Base-by-base conservation (phyloP, 2,329 filamentous ascomycete species). In the Sclerotinia sclerotiorum region DNA sequence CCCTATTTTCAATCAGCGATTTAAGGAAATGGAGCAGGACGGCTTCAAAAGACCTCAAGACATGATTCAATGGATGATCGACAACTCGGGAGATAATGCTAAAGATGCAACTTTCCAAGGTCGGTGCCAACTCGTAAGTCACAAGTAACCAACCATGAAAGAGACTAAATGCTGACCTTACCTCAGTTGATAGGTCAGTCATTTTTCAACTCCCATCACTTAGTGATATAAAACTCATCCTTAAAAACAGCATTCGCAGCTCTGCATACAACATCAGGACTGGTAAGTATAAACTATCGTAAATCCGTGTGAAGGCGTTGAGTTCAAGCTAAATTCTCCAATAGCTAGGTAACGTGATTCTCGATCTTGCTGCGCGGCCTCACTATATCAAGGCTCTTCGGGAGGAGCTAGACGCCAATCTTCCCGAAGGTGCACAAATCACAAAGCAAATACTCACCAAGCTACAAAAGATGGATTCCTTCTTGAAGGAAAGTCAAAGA, bases 311-410 rank as follows among this genome's bases (percentile, higher is more conserved):
- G 54, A 2, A 1, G 15, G 15, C 2, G 0, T 27, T 11, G n/a
- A 27, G 13, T 27, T 15, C 24, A 10, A 27, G 7, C 56, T 60
- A 60, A 60, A 60, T 6, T 60, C 24, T n/a, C 17, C 3, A 60
- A 60, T 21, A 60, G 56, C 10, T 64, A 29, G 61, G 61, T 21
- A 55, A 64, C 24, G 61, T 42, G 49, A 55, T 88, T 57, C 86
- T 84, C 73, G 82, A 84, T 62, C 74, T 88, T 13, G 82, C 82
- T 0, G 79, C 81, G 7, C 72, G 78, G n/a, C 84, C 84, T 0
- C 81, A 86, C 21, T 79, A 83, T 10, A 65, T 71, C 6, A 46
- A 68, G 17, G 66, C 68, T n/a, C 68, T 73, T 1, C 69, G 72
- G 0, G 68, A 73, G 17, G 72, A 73, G 49, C 39, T 73, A 2